Base-by-base conservation (phyloP, 1,139 yeast species). In the Debaryomyces sp. region DNA sequence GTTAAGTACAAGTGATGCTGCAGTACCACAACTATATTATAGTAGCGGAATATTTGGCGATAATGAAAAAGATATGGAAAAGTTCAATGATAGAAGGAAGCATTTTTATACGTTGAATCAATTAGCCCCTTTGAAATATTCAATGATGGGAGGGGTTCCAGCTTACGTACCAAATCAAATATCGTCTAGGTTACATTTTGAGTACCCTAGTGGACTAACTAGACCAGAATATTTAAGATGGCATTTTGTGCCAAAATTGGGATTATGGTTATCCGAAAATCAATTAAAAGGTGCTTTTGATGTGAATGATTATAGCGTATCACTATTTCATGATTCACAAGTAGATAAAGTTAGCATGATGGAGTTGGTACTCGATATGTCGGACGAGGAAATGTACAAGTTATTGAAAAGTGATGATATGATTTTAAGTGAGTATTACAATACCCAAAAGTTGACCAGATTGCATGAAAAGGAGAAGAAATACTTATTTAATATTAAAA, bases 101-200 rank as follows among this genome's bases (percentile, higher is more conserved):
- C 65, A 62, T 42, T 61, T 58, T 48, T 63, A 62, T 47, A 60
- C 53, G 6, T 48, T 59, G 6, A 56, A 57, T 3, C 65, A 63
- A 37, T 48, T 62, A 18, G 59, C 59, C 44, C 68, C 68, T 5
- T 54, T 64, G 46, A 57, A 52, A 26, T 53, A 52, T 37, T 55
- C 68, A 6, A 58, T 58, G 59, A 46, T 67, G 41, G 61, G 63
- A 24, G 71, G 71, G 1, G 69, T 66, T 2, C 71, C 72, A 5
- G 55, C 59, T 6, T 64, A 55, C 43, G 47, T 67, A 10, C 71
- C 70, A n/a, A 52, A 57, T 50, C 58, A 64, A 43, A 58, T 66
- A 23, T 51, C 64, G 6, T 52, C 50, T 9, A 53, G 69, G 36
- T 58, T 67, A 40, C 52, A 50, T 15, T 63, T 60, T 51, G 71